phyloP scores from a whole-genome alignment of 2,329 filamentous ascomycete genomes.

The Trichoderma lentiforme region DNA sequence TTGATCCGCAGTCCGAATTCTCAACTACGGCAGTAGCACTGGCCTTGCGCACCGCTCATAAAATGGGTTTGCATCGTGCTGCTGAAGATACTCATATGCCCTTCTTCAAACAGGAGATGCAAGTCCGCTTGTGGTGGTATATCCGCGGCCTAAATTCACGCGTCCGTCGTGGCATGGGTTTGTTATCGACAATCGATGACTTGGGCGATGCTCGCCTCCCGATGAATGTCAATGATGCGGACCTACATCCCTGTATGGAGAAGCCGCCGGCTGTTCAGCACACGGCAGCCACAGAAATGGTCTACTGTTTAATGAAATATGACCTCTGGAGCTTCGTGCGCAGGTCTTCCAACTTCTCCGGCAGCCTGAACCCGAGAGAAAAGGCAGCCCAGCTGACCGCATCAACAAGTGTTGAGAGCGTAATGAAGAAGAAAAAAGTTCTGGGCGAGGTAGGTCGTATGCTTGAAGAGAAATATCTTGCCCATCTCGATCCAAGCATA shows the following conservation, averaged over 20 bases:
- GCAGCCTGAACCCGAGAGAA: constrained; percentile 1
- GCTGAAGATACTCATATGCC: constrained; percentile 54
- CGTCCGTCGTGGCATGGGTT: constrained; percentile 2
- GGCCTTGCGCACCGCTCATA: constrained; percentile 63
- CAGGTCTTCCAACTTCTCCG: background rate
- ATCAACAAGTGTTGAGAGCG: background rate
- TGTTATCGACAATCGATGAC: constrained; percentile 43
- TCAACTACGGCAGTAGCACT: constrained; percentile 54
- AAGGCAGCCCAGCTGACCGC: background rate
- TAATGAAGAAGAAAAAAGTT: background rate
- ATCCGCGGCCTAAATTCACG: constrained; percentile 54
- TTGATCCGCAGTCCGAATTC: constrained; percentile 42
- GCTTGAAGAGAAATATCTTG: constrained; percentile 7
- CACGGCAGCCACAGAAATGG: constrained; percentile 60
- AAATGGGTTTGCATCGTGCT: constrained; percentile 64
- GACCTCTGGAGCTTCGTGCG: constrained; percentile 28
- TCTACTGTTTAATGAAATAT: constrained; percentile 52
- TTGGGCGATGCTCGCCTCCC: constrained; percentile 56
- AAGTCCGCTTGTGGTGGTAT: constrained; percentile 64
- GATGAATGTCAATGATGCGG: constrained; percentile 56
- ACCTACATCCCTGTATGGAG: constrained; percentile 52
- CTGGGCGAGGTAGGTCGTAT: background rate
- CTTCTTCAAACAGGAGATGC: constrained; percentile 64
- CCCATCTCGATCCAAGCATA: constrained; percentile 1
- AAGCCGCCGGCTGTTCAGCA: constrained; percentile 43